Percentiles rank a stretch among this genome's conserved stretches.
Conservation (phyloP, 75 land plant species). For the Larix kaempferi region DNA sequence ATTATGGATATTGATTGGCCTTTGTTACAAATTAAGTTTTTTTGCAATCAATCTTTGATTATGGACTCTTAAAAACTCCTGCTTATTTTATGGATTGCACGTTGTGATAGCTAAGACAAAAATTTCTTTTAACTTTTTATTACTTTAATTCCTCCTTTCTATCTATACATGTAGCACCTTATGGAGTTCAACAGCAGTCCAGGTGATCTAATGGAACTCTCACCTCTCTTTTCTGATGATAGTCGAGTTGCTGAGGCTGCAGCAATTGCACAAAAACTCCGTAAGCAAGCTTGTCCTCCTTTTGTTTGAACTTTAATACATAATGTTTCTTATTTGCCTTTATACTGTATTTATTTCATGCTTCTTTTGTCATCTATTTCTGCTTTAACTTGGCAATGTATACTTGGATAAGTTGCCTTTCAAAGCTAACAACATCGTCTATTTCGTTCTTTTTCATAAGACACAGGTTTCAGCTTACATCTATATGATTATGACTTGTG, state of each 20-base stretch:
- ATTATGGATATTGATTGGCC: not conserved
- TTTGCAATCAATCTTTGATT: not conserved
- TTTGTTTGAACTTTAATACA: not conserved
- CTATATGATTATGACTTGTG: too few species aligned
- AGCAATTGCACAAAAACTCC: conserved; percentile 93
- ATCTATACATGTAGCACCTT: conserved; percentile 60
- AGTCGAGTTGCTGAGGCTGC: conserved; percentile 99
- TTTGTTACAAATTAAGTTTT: not conserved
- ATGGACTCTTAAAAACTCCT: not conserved
- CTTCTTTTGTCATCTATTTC: not conserved
- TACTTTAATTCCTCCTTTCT: not conserved
- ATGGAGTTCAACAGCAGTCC: conserved; percentile 99
- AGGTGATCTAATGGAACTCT: conserved; percentile 98
- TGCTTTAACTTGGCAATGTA: not conserved
- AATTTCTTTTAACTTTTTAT: not conserved
- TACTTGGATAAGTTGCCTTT: too few species aligned
- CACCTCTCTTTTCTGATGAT: conserved; percentile 96
- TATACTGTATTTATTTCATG: not conserved
- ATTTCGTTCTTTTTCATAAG: too few species aligned
- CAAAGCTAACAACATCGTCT: too few species aligned
- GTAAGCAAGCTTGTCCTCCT: conserved; percentile 44
- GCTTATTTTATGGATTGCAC: not conserved
- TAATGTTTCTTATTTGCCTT: not conserved
- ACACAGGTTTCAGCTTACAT: too few species aligned
- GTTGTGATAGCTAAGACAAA: not conserved